Evolutionary conservation across 345 rosid species (phyloP).

Genomic region (Gossypium longicalyx): DNA sequence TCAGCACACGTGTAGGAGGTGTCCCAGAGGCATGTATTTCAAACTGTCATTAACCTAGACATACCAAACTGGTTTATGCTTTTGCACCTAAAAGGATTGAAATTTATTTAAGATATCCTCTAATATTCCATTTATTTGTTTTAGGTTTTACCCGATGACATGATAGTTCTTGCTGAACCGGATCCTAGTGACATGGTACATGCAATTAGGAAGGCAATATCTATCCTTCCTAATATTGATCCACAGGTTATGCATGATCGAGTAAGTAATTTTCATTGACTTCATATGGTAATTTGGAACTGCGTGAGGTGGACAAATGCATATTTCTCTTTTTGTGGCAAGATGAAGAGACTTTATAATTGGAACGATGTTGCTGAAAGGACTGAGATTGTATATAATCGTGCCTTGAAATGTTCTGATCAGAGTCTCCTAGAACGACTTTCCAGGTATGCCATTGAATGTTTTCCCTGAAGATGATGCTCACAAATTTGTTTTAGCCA

Average conservation of each 20-base stretch:
- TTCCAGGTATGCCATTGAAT: conserved; percentile 42
- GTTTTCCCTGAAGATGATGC: background rate
- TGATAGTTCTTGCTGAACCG: conserved; percentile 92
- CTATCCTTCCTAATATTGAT: conserved; percentile 72
- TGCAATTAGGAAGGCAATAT: conserved; percentile 72
- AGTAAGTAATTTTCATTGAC: conserved; percentile 35
- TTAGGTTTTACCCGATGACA: conserved; percentile 94
- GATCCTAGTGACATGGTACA: conserved; percentile 91
- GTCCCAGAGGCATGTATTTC: conserved; percentile 78
- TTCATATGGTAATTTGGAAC: background rate
- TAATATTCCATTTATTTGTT: conserved; percentile 6
- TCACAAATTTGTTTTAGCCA: background rate
- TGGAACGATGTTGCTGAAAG: conserved; percentile 97
- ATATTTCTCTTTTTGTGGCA: background rate
- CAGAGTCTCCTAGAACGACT: conserved; percentile 59
- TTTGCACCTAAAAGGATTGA: background rate
- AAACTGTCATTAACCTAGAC: background rate
- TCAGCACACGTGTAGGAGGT: conserved; percentile 94
- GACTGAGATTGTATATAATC: conserved; percentile 83
- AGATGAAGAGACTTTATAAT: conserved; percentile 83
- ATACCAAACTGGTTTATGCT: background rate
- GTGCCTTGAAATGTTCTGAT: conserved; percentile 64
- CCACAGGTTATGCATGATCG: conserved; percentile 84
- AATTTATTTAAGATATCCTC: background rate
- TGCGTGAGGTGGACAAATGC: background rate